Evolutionary conservation across 352 stramenopile genomes (phyloP).

Genomic region (Pythium angustatum): DNA sequence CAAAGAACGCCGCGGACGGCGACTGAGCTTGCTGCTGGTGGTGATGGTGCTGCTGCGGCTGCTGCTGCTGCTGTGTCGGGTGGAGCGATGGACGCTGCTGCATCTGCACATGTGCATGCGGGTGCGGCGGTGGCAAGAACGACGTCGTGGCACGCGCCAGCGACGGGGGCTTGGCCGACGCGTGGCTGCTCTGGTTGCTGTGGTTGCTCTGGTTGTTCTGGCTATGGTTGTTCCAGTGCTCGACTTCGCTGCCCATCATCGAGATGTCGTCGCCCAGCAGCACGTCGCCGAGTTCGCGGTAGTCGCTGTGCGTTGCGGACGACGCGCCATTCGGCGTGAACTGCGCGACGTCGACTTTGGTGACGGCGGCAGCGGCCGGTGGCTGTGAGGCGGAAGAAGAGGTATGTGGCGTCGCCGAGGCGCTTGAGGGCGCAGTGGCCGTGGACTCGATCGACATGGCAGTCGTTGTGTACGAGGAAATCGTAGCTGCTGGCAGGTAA

Average conservation of each 20-base stretch:
- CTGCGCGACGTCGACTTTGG: slow-evolving; percentile 27
- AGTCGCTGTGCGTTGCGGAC: slow-evolving; percentile 26
- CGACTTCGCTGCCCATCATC: slow-evolving; percentile 70
- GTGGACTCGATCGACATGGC: slow-evolving; percentile 29
- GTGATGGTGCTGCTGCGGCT: no score
- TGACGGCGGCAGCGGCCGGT: background rate
- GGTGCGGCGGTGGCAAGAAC: slow-evolving; percentile 27
- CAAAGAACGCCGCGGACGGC: slow-evolving; percentile 33
- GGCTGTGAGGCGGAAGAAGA: no score
- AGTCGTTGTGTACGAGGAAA: slow-evolving; percentile 11
- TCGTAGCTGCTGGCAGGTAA: background rate
- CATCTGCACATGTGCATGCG: no score
- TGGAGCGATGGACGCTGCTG: slow-evolving; percentile 31
- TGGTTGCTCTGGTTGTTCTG: no score
- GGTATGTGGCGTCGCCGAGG: background rate
- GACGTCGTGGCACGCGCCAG: slow-evolving; percentile 21
- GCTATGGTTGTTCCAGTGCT: slow-evolving; percentile 38
- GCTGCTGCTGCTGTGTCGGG: slow-evolving; percentile 33
- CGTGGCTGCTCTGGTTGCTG: no score
- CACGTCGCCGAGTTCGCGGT: slow-evolving; percentile 43
- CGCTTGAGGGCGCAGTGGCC: slow-evolving; percentile 11
- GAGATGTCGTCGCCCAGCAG: slow-evolving; percentile 62
- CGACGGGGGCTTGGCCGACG: slow-evolving; percentile 23
- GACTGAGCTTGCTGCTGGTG: slow-evolving; percentile 19
- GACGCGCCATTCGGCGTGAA: slow-evolving; percentile 19